These are phyloP conservation scores for Pleurotus djamor DNA, from an alignment of 768 basidiomycete species.

Conservation along the genomic window DNA sequence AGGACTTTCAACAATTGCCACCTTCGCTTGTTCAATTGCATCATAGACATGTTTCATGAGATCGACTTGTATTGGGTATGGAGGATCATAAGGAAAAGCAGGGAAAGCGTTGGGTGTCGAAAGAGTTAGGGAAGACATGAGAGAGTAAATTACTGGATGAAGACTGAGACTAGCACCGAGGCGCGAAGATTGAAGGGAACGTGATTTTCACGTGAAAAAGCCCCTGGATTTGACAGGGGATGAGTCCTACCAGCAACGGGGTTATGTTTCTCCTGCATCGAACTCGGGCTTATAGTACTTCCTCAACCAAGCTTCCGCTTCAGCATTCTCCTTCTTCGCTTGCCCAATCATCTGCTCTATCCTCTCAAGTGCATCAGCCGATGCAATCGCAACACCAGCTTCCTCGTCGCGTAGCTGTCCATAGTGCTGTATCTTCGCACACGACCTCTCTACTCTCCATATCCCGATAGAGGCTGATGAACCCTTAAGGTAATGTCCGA, in stretches of 20 bases:
- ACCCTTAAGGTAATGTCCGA: constrained; percentile 96
- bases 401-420: constrained; percentile 68
- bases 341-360: constrained; percentile 55
- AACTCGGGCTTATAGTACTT: constrained; percentile 1
- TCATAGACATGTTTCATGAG: constrained; percentile 88
- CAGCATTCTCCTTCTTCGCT: constrained; percentile 66
- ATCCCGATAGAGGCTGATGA: constrained; percentile 95
- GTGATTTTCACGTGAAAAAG: not conserved
- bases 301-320: constrained; percentile 64
- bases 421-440: constrained; percentile 90
- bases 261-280: not conserved
- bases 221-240: no score
- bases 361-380: constrained; percentile 49
- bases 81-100: constrained; percentile 80
- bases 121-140: not conserved
- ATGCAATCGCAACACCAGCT: constrained; percentile 33
- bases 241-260: not conserved
- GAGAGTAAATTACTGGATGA: no score
- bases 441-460: constrained; percentile 74
- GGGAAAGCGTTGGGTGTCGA: constrained; percentile 68
- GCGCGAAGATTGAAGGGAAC: not conserved
- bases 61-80: constrained; percentile 81
- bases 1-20: constrained; percentile 86
- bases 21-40: constrained; percentile 69
- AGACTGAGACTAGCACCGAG: no score